Base-by-base conservation (phyloP, 2,329 filamentous ascomycete genomes). In the Fusarium sp. region DNA sequence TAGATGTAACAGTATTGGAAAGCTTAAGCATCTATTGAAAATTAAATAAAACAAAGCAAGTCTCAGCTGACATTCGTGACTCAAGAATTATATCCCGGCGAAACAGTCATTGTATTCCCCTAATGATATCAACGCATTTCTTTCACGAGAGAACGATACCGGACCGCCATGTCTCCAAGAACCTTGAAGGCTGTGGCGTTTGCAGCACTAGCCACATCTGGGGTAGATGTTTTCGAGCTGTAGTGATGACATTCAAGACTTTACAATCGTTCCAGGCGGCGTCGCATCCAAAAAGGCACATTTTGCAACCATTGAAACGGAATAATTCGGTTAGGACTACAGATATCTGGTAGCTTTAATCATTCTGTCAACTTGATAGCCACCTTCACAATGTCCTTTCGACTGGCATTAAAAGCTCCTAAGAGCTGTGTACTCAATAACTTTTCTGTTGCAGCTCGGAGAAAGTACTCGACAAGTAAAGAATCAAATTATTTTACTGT, bases 311-410 rank as follows among this genome's bases (percentile, higher is more conserved):
- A 42, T n/a, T 9, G 7, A 7, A 13, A 44, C 16, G 4, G 6
- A 44, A 20, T 22, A 22, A 24, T 32, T 14, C 20, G 20, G 22
- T 9, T 18, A 16, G 7, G 18, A 14, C 14, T 18, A 37, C 34
- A 37, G 3, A 37, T n/a, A 20, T 7, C 18, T n/a, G 7, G n/a
- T 37, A 13, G 25, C 14, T 34, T 16, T 16, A 4, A 7, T n/a
- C 25, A 40, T 8, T n/a, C 14, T 18, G 24, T n/a, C 24, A 29
- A 20, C 11, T 20, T 24, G 11, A 4, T 29, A 22, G 14, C 24
- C 25, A 53, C 16, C 27, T n/a, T 48, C 52, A 55, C 60, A 45
- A 78, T 78, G 77, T 66, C 69, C 40, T 61, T 70, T 6, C 59
- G 67, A 29, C 61, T 73, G 25, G 56, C 59, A 37, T 58, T 58